Evolutionary conservation across 2,329 filamentous ascomycete genomes (phyloP).

Genomic region (Thielaviopsis cerberus): DNA sequence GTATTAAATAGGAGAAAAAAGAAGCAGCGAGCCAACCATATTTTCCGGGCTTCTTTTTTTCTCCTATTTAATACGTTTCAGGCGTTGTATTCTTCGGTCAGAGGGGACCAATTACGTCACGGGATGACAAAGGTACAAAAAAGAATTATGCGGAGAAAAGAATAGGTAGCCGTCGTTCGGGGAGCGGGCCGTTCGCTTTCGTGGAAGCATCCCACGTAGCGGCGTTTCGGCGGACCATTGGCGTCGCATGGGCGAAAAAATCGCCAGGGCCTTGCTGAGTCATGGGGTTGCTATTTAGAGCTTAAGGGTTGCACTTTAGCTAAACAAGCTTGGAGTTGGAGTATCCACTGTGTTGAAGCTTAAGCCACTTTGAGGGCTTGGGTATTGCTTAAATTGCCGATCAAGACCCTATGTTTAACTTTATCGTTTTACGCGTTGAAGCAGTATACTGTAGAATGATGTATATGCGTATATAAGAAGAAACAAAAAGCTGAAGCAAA

Average conservation of each 20-base stretch:
- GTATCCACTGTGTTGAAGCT: neutral
- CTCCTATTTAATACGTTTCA: neutral
- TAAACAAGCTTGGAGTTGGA: neutral
- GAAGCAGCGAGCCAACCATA: slow-evolving; percentile 9
- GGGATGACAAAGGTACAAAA: neutral
- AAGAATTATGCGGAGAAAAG: neutral
- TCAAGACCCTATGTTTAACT: too few species aligned
- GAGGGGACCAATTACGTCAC: neutral
- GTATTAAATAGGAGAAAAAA: too few species aligned
- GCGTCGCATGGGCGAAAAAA: neutral
- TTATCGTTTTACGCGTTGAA: too few species aligned
- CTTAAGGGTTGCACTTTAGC: neutral
- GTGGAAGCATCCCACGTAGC: neutral
- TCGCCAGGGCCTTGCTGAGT: neutral
- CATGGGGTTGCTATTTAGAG: neutral
- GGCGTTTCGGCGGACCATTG: neutral
- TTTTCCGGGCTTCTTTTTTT: neutral
- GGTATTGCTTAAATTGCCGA: too few species aligned
- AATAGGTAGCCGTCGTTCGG: neutral
- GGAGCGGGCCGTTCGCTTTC: neutral
- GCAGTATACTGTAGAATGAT: too few species aligned
- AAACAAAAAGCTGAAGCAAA: neutral
- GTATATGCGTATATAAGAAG: neutral
- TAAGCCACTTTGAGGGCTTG: too few species aligned
- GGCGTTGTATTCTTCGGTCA: neutral